Evolutionary conservation across 1,284 basidiomycete species (phyloP).

Genomic region (Leccinum angustisporum): DNA sequence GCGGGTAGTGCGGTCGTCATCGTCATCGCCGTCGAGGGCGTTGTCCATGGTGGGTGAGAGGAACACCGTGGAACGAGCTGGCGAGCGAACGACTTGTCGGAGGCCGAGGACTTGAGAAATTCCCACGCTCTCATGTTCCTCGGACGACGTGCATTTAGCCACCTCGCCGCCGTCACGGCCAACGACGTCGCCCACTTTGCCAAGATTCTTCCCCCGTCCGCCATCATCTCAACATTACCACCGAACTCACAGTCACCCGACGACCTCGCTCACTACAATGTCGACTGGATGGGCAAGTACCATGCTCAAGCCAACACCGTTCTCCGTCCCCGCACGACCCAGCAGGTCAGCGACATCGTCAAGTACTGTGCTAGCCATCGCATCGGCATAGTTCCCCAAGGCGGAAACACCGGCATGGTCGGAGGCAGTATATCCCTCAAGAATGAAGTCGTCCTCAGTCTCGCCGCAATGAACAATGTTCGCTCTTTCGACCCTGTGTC

Average conservation of each 20-base stretch:
- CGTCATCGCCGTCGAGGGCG: neutral
- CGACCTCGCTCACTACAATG: constrained; percentile 83
- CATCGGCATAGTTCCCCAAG: constrained; percentile 93
- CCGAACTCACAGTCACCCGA: constrained; percentile 48
- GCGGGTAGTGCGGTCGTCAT: constrained; percentile 19
- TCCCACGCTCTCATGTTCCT: neutral
- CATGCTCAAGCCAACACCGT: constrained; percentile 82
- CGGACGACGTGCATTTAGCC: neutral
- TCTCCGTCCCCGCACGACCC: constrained; percentile 84
- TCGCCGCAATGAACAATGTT: constrained; percentile 82
- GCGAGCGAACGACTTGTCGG: neutral
- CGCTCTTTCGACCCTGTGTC: constrained; percentile 93
- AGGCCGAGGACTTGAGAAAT: neutral
- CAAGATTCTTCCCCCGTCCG: constrained; percentile 55
- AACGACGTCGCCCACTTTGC: constrained; percentile 65
- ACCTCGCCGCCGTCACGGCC: constrained; percentile 47
- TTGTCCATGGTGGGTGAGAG: neutral
- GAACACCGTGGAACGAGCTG: neutral
- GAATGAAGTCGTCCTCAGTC: constrained; percentile 87
- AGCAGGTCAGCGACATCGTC: constrained; percentile 87
- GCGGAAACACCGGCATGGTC: constrained; percentile 97
- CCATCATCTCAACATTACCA: constrained; percentile 65
- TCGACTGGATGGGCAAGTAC: constrained; percentile 99
- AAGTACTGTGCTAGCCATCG: constrained; percentile 79
- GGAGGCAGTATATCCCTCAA: constrained; percentile 92